Evolutionary conservation across 208 protist species (phyloP).

Genomic region (Leishmania turanica): DNA sequence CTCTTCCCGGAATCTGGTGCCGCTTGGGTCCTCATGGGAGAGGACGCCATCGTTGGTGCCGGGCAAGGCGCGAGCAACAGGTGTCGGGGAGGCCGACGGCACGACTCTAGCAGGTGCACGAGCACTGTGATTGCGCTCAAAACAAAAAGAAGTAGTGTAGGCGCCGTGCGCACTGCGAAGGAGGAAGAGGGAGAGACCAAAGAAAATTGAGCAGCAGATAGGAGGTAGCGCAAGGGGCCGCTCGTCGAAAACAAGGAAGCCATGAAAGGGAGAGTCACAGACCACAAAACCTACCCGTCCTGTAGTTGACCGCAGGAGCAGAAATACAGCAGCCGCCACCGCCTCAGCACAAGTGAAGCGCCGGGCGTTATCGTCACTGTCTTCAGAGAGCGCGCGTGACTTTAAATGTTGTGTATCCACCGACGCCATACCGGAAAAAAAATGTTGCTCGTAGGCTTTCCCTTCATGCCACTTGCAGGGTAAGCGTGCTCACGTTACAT

Average conservation of each 20-base stretch:
- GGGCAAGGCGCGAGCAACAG: neutral
- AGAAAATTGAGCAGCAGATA: neutral
- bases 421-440: neutral
- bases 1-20: neutral
- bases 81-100: neutral
- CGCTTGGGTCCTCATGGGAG: neutral
- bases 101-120: neutral
- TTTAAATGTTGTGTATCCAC: neutral
- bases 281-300: neutral
- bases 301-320: neutral
- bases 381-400: neutral
- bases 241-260: neutral
- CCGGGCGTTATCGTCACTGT: neutral
- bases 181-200: neutral
- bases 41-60: neutral
- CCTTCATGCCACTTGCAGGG: neutral
- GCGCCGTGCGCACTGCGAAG: neutral
- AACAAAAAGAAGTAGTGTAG: neutral
- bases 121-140: neutral
- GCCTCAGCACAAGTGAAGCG: neutral
- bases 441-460: neutral
- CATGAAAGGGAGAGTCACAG: neutral
- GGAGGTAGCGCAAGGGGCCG: neutral
- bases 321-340: neutral
- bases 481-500: neutral